Evolutionary conservation across 257 asterid genomes (phyloP).

Genomic region (Dorcoceras hygrometricum): DNA sequence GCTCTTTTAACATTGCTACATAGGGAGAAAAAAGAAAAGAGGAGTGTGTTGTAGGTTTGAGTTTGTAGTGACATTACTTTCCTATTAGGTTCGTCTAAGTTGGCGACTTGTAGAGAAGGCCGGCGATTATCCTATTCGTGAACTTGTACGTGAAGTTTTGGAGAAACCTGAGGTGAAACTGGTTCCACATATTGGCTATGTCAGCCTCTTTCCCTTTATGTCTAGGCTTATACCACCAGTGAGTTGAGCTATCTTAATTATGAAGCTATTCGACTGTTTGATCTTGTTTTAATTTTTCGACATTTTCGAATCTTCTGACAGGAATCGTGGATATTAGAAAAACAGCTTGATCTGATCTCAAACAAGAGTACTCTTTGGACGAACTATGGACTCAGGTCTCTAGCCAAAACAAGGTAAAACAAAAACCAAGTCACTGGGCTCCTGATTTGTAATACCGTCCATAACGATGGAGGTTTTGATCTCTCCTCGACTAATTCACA

Average conservation of each 20-base stretch:
- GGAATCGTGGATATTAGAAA: constrained; percentile 79
- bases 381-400: constrained; percentile 87
- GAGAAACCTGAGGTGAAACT: constrained; percentile 69
- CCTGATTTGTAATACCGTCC: background rate
- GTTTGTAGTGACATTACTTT: constrained; percentile 15
- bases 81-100: constrained; percentile 68
- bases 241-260: constrained; percentile 41
- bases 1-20: constrained; percentile 9
- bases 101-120: constrained; percentile 60
- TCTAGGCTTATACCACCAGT: constrained; percentile 92
- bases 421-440: background rate
- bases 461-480: background rate
- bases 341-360: constrained; percentile 84
- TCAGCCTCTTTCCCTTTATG: constrained; percentile 94
- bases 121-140: constrained; percentile 58
- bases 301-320: constrained; percentile 22
- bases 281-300: constrained; percentile 3
- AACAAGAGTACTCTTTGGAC: constrained; percentile 82
- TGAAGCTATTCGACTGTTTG: background rate
- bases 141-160: constrained; percentile 69
- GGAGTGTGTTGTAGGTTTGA: background rate
- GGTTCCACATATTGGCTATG: constrained; percentile 95
- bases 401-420: constrained; percentile 79
- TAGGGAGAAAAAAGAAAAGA: background rate
- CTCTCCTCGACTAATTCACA: constrained; percentile 5